These are phyloP conservation scores for Uronychia binucleata DNA, from an alignment of 73 alveolate species.

Conservation along the genomic window DNA sequence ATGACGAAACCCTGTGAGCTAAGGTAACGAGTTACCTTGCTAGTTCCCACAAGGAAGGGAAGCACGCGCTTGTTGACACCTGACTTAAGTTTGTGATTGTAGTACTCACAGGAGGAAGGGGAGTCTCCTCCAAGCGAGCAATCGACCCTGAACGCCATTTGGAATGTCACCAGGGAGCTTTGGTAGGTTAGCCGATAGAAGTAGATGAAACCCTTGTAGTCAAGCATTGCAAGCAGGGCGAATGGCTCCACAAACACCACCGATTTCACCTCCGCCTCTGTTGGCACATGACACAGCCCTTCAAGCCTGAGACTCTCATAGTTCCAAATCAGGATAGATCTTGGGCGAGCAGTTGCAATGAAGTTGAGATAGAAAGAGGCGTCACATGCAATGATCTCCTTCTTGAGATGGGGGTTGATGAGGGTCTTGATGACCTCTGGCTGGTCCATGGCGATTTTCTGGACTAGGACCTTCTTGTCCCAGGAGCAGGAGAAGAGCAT, in stretches of 20 bases:
- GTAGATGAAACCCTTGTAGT: slow-evolving; percentile 20
- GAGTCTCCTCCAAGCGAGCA: not conserved
- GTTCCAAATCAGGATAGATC: slow-evolving; percentile 3
- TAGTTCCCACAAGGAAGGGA: not conserved
- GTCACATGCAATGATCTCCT: slow-evolving; percentile 22
- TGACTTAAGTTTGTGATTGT: not conserved
- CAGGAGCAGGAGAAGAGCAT: slow-evolving; percentile 22
- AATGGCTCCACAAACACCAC: slow-evolving; percentile 5
- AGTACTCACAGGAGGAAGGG: not conserved
- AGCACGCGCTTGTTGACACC: not conserved
- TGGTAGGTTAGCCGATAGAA: not conserved
- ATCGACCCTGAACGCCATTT: not conserved
- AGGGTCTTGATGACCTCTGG: slow-evolving; percentile 8
- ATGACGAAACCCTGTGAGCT: not conserved
- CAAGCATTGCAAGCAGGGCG: slow-evolving; percentile 10
- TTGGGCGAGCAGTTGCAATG: not conserved
- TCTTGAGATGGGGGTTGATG: slow-evolving; percentile 23
- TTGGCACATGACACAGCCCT: slow-evolving; percentile 3
- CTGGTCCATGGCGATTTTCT: slow-evolving; percentile 7
- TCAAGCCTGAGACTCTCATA: not conserved
- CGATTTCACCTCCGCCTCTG: not conserved
- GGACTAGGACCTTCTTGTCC: slow-evolving; percentile 24
- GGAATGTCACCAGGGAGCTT: not conserved
- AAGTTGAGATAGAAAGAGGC: slow-evolving; percentile 28
- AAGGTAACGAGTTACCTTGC: not conserved